Conservation (phyloP, 2,329 filamentous ascomycete genomes). For the Talaromyces albobiverticillius region DNA sequence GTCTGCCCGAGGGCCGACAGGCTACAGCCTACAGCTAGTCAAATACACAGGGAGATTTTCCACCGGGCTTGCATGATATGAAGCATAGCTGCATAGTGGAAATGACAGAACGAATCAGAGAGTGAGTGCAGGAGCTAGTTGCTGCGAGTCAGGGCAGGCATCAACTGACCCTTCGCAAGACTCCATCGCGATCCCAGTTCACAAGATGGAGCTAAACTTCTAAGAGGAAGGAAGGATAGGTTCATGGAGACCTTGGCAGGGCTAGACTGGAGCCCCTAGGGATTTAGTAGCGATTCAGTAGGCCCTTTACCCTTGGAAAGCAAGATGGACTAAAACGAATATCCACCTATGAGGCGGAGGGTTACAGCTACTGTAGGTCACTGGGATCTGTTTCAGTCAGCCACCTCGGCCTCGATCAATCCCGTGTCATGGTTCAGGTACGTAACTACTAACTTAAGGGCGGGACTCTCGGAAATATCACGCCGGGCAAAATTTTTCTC, state of each 20-base stretch:
- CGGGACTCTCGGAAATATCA: too few species aligned
- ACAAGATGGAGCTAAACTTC: neutral
- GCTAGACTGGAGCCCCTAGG: neutral
- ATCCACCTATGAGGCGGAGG: neutral
- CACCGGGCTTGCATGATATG: too few species aligned
- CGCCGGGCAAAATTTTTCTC: neutral
- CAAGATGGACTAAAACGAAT: neutral
- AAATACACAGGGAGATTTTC: too few species aligned
- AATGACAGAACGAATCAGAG: neutral
- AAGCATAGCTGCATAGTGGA: too few species aligned
- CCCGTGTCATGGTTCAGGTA: too few species aligned
- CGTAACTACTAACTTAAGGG: too few species aligned
- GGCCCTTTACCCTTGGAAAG: neutral
- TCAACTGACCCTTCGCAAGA: neutral
- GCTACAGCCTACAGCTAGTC: too few species aligned
- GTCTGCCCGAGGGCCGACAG: too few species aligned
- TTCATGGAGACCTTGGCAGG: neutral
- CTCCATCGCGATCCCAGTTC: neutral
- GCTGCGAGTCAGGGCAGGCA: neutral
- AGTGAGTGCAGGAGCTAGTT: neutral
- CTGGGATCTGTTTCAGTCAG: conserved; percentile 6
- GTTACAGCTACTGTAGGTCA: neutral
- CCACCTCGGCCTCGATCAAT: conserved; percentile 9
- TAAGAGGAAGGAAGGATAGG: neutral
- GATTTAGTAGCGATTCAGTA: neutral